Percentiles rank a stretch among this genome's conserved stretches.
Evolutionary conservation across 1,139 yeast species (phyloP).

Genomic region (Blastobotrys capitulatus): DNA sequence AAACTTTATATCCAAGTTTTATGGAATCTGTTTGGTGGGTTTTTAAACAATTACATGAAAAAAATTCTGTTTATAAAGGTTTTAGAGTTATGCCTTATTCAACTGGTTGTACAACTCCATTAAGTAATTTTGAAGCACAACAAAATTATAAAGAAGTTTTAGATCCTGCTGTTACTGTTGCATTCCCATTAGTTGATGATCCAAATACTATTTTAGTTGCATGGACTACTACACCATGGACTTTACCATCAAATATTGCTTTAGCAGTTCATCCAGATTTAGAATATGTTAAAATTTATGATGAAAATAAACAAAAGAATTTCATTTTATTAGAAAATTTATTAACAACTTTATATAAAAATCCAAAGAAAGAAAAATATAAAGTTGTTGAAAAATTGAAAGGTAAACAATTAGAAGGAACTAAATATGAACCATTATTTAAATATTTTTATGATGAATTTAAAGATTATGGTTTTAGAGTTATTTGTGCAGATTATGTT

Average conservation of each 20-base stretch:
- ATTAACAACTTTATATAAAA: slow-evolving; percentile 79
- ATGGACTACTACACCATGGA: slow-evolving; percentile 99
- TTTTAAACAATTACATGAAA: slow-evolving; percentile 78
- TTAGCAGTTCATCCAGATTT: slow-evolving; percentile 87
- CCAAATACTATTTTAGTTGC: slow-evolving; percentile 83
- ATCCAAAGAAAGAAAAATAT: slow-evolving; percentile 85
- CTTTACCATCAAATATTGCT: slow-evolving; percentile 89
- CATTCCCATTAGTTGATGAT: slow-evolving; percentile 76
- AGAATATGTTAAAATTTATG: slow-evolving; percentile 87
- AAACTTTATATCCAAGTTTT: slow-evolving; percentile 88
- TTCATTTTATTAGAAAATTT: slow-evolving; percentile 80
- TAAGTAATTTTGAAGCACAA: slow-evolving; percentile 97
- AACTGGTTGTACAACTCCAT: slow-evolving; percentile 93
- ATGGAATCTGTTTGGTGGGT: slow-evolving; percentile 99
- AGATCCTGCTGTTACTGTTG: slow-evolving; percentile 94
- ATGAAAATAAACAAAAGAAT: slow-evolving; percentile 75
- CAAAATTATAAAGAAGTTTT: slow-evolving; percentile 95
- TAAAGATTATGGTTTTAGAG: slow-evolving; percentile 70
- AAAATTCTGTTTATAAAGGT: slow-evolving; percentile 88
- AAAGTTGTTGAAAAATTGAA: slow-evolving; percentile 71
- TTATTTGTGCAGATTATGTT: slow-evolving; percentile 77
- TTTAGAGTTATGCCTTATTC: slow-evolving; percentile 98
- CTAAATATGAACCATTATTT: slow-evolving; percentile 76
- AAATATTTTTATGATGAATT: slow-evolving; percentile 72
- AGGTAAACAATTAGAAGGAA: slow-evolving; percentile 77